Conservation (phyloP, 768 basidiomycete genomes). For the Clavulina sp. region DNA sequence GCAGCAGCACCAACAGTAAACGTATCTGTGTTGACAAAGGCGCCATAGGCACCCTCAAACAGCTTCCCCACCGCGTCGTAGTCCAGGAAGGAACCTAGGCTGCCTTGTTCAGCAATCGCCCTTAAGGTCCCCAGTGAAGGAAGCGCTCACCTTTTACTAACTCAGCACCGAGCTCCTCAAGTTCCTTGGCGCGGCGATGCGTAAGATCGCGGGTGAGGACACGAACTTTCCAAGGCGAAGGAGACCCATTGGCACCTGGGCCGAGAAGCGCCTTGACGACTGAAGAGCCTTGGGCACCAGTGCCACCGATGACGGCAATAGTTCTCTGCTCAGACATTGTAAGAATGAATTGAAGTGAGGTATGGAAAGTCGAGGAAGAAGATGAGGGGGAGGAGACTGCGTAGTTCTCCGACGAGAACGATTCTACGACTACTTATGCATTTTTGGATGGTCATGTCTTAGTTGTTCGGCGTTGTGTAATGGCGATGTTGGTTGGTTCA, state of each 20-base stretch:
- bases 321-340: no score
- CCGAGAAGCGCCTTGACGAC: neutral
- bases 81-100: neutral
- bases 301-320: constrained; percentile 3
- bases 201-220: constrained; percentile 2
- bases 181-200: neutral
- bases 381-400: no score
- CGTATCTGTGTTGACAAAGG: constrained; percentile 7
- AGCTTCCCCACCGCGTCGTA: neutral
- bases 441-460: no score
- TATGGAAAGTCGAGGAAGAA: no score
- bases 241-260: neutral
- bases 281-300: constrained; percentile 5
- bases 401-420: no score
- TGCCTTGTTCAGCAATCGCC: neutral
- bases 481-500: no score
- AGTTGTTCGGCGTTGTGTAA: no score
- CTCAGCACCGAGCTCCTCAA: neutral
- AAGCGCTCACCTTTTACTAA: neutral
- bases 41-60: constrained; percentile 5
- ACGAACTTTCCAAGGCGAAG: neutral
- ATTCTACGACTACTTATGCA: no score
- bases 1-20: constrained; percentile 6
- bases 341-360: no score
- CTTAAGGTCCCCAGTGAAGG: neutral